Evolutionary conservation across 345 rosid genomes (phyloP).

Genomic region (Schrenkiella parvula): DNA sequence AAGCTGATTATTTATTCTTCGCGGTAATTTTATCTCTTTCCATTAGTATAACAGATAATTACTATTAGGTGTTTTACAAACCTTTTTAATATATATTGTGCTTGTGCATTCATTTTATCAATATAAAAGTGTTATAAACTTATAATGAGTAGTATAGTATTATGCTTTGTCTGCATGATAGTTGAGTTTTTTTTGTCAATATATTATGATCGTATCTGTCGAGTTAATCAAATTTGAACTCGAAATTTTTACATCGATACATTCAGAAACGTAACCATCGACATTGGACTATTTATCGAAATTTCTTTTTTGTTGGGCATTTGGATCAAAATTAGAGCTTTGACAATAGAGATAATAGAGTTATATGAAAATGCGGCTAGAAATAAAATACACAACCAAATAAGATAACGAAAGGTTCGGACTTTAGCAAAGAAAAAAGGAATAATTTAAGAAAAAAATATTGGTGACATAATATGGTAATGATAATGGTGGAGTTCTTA

Average conservation of each 20-base stretch:
- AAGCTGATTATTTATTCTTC: neutral
- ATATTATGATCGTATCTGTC: neutral
- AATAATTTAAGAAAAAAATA: neutral
- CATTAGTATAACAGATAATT: no score
- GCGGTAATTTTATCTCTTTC: neutral
- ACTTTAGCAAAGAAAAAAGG: neutral
- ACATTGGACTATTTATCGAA: neutral
- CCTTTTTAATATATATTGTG: neutral
- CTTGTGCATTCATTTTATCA: neutral
- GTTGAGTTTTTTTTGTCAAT: neutral
- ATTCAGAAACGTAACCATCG: neutral
- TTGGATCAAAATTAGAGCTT: neutral
- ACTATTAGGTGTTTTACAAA: neutral
- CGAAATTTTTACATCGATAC: neutral
- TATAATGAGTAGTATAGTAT: neutral
- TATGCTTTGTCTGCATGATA: neutral
- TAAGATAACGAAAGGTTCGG: conserved; percentile 27
- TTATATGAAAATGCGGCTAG: conserved; percentile 1
- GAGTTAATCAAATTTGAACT: neutral
- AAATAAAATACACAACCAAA: conserved; percentile 11
- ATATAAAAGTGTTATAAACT: neutral
- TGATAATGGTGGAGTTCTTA: conserved; percentile 31
- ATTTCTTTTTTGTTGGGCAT: neutral
- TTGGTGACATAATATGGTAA: conserved; percentile 20
- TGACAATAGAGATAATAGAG: neutral